These are phyloP conservation scores for Vigna mungo DNA, from an alignment of 306 rosid species.

Conservation along the genomic window DNA sequence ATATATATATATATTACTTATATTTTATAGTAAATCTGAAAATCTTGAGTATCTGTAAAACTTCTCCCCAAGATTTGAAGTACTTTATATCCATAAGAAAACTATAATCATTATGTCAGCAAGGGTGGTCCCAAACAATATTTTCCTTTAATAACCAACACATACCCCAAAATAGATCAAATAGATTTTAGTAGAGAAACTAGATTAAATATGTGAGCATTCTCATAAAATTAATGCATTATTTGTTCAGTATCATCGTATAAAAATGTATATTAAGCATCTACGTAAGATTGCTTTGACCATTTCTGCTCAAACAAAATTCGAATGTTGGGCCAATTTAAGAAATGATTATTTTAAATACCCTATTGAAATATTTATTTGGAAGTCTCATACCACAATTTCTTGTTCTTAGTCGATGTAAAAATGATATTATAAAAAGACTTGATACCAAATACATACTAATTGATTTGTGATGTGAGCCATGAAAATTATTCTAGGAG, in stretches of 20 bases:
- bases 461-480: background rate
- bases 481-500: background rate
- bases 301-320: background rate
- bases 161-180: background rate
- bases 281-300: background rate
- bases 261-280: background rate
- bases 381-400: no score
- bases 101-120: background rate
- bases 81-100: background rate
- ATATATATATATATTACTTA: no score
- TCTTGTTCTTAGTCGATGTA: no score
- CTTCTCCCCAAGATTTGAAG: background rate
- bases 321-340: background rate
- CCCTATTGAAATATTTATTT: no score
- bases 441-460: background rate
- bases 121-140: background rate
- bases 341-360: background rate
- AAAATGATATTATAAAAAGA: no score
- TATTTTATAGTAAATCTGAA: no score
- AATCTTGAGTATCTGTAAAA: no score
- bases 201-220: background rate
- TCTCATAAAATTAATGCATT: background rate
- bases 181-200: no score
- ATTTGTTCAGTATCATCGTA: background rate
- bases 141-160: background rate